These are phyloP conservation scores for Globisporangium splendens DNA, from an alignment of 352 stramenopile species.

Conservation along the genomic window DNA sequence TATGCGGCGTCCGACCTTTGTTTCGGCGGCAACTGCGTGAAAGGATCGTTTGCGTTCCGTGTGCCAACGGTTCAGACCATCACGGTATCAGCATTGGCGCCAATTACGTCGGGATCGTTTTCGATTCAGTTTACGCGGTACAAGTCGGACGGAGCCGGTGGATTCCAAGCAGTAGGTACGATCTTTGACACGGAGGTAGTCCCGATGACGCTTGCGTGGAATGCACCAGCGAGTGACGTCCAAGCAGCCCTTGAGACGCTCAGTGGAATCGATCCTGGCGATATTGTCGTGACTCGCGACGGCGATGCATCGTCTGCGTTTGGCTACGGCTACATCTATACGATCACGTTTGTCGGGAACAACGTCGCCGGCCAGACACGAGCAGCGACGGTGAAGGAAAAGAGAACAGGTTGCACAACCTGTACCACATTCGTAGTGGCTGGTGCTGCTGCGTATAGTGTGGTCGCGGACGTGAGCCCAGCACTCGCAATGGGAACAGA, in stretches of 20 bases:
- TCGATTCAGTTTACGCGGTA: constrained; percentile 42
- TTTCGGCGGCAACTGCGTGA: constrained; percentile 42
- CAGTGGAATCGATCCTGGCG: constrained; percentile 25
- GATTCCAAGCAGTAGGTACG: constrained; percentile 24
- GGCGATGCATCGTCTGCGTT: constrained; percentile 55
- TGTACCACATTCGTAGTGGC: constrained; percentile 42
- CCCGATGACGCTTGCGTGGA: constrained; percentile 29
- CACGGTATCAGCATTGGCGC: constrained; percentile 42
- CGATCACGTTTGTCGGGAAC: constrained; percentile 76
- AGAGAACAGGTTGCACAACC: constrained; percentile 6
- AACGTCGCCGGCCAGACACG: constrained; percentile 59
- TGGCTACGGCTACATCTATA: constrained; percentile 64
- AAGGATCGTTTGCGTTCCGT: constrained; percentile 57
- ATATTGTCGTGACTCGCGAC: constrained; percentile 74
- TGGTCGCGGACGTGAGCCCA: constrained; percentile 32
- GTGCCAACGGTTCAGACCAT: constrained; percentile 75
- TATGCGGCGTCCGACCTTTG: constrained; percentile 42
- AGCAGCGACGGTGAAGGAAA: constrained; percentile 26
- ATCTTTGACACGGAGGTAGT: constrained; percentile 12
- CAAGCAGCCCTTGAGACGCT: constrained; percentile 28
- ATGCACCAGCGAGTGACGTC: constrained; percentile 32
- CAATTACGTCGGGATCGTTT: constrained; percentile 49
- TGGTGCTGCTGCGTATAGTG: constrained; percentile 26
- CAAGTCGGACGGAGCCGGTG: constrained; percentile 19
- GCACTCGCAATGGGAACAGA: constrained; percentile 67